phyloP scores from a whole-genome alignment of 1,139 yeast species.

The Scheffersomyces parashehatae region DNA sequence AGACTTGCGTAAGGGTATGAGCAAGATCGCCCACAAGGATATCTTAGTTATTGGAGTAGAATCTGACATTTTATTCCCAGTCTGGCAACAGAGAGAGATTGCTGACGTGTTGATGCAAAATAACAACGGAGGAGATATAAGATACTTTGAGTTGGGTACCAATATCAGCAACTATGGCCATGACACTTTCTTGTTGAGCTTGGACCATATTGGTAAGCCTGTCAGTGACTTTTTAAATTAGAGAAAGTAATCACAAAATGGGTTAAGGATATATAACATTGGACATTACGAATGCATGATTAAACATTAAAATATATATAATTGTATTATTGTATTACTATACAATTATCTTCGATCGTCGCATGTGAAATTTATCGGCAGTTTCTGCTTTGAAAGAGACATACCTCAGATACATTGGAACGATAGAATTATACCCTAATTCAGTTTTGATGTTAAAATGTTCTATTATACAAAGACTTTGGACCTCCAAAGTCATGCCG shows the following conservation, averaged over 20 bases:
- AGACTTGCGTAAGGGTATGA: conserved; percentile 70
- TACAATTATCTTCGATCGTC: too few relatives aligned
- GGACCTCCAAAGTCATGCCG: too few relatives aligned
- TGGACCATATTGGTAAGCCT: conserved; percentile 79
- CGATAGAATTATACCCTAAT: too few relatives aligned
- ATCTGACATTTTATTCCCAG: conserved; percentile 88
- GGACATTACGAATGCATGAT: not conserved
- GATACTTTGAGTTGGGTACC: conserved; percentile 72
- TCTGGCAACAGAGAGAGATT: conserved; percentile 90
- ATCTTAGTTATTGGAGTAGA: conserved; percentile 86
- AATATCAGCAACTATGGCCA: conserved; percentile 84
- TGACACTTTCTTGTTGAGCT: conserved; percentile 80
- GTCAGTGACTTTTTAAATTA: conserved; percentile 59
- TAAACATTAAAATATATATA: too few relatives aligned
- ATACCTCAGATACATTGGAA: too few relatives aligned
- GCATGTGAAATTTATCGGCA: too few relatives aligned
- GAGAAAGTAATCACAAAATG: not conserved
- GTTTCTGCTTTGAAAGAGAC: too few relatives aligned
- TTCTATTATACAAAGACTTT: too few relatives aligned
- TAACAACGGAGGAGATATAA: conserved; percentile 32
- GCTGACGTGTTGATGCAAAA: conserved; percentile 55
- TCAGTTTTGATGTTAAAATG: too few relatives aligned
- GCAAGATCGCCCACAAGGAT: conserved; percentile 60
- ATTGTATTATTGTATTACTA: too few relatives aligned
- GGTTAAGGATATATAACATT: not conserved